Conservation (phyloP, 495 filamentous ascomycete species). For the Cudoniella acicularis region DNA sequence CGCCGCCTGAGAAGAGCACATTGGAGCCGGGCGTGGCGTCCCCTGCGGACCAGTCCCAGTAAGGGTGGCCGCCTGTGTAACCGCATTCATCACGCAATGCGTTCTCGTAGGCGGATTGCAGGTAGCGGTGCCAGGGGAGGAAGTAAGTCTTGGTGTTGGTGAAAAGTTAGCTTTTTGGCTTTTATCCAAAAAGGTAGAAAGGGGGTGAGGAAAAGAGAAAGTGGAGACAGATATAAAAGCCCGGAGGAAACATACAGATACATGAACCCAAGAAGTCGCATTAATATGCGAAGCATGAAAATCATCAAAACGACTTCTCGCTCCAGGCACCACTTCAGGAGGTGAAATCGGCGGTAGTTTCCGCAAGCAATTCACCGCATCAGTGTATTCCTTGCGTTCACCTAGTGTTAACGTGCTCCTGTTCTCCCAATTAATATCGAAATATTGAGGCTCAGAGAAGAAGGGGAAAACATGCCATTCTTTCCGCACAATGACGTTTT, state of each 20-base stretch:
- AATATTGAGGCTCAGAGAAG: background rate
- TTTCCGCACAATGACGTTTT: slow-evolving; percentile 38
- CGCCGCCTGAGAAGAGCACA: slow-evolving; percentile 28
- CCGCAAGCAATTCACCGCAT: background rate
- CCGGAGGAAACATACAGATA: background rate
- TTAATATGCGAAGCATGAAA: background rate
- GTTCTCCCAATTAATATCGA: background rate
- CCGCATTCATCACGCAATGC: slow-evolving; percentile 40
- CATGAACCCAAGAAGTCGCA: background rate
- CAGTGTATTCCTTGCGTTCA: background rate
- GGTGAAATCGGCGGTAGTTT: background rate
- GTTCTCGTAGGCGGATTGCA: slow-evolving; percentile 39
- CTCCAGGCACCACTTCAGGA: background rate
- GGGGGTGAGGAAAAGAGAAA: too few species aligned
- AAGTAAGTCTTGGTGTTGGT: slow-evolving; percentile 30
- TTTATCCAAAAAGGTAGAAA: background rate
- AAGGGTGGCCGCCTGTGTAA: slow-evolving; percentile 43
- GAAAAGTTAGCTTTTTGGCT: background rate
- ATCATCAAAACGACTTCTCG: background rate
- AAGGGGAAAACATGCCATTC: slow-evolving; percentile 41
- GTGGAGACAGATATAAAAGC: too few species aligned
- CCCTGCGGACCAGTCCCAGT: slow-evolving; percentile 30
- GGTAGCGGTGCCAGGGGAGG: slow-evolving; percentile 50
- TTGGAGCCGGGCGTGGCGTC: slow-evolving; percentile 15
- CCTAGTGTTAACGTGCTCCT: background rate